Base-by-base conservation (phyloP, 1,284 basidiomycete species). In the Calocybe gambosa region DNA sequence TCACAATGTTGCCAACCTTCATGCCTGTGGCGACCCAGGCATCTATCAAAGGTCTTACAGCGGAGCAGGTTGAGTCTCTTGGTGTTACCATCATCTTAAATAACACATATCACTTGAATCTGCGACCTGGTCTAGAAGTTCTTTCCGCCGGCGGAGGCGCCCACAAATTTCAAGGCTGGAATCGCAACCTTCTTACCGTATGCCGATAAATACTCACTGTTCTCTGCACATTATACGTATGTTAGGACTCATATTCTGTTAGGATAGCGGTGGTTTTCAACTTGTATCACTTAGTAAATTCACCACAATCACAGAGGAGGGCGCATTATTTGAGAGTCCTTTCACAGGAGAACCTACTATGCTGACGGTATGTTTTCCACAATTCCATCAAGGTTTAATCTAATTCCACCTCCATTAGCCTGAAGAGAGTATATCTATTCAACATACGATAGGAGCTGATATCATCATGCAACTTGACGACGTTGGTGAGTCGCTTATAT, bases 391-490 rank as follows among this genome's bases (percentile, higher is more conserved):
- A 41, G 40, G 20, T 54, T 45, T 35, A n/a, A 46, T 20, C 45
- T 9, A 44, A 39, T 40, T 46, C 61, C 46, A 10, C 31, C 5
- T 34, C 31, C n/a, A 60, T 52, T n/a, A 89, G 82, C 88, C 89
- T 34, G 88, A 91, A 65, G 83, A 89, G 67, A 88, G 85, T 53
- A 89, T 91, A 31, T 77, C 80, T n/a, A 83, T 86, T 56, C 87
- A 91, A 60, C 89, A 93, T 58, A 73, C 82, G 3, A 91, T 93
- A 38, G 89, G 89, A 3, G 86, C 84, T 13, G 89, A 93, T 62
- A 93, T 93, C 47, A 90, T 93, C 53, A 92, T 92, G 89, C 89
- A 92, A 59, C 71, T 92, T 10, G 89, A 92, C 60, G 89, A 92
- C 65, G 90, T 92, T 43, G 89, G 87, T 85, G 56, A 62, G 82